Evolutionary conservation across 345 rosid genomes (phyloP), one percentile per base, ranked within the genome.

Genomic region (Acer campestre): DNA sequence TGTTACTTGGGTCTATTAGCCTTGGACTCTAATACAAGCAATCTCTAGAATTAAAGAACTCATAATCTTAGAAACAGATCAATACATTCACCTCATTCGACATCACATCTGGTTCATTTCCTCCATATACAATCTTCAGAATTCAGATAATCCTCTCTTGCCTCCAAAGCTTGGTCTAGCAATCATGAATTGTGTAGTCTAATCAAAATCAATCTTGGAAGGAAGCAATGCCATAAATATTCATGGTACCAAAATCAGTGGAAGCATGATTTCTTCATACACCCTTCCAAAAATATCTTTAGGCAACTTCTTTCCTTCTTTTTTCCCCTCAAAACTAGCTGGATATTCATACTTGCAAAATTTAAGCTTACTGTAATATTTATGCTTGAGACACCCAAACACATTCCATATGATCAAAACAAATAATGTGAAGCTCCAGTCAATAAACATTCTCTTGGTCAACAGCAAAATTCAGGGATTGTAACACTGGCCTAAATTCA

Each of bases 61-160:
- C 29, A 55, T 18, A 71, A 55, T 55, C 44, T 17, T 31, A n/a
- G 49, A 71, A 68, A 71, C 17, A 56, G 49, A 71, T 35, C 46
- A 70, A 53, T 29, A 70, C 5, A 31, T 4, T 68, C 5, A 68
- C 48, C 73, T 69, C 73, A 48, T 18, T 23, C 7, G 25, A 69
- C 59, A 23, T 2, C 40, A 20, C 29, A 48, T n/a, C 18, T 48
- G 12, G 59, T 48, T 69, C 10, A 69, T 48, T 48, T 49, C 20
- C 17, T 68, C 58, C 16, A 23, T 46, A 12, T 31, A 29, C 20
- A 70, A 55, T 53, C 48, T 18, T 70, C 9, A 18, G 56, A 10
- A 23, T n/a, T 70, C 16, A 18, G 56, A 10, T 18, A 10, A 29
- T 29, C 9, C 63, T 27, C 62, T 17, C 63, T 7, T 69, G 40